These are phyloP conservation scores for Pseudopyrenochaeta lycopersici DNA, from an alignment of 2,329 filamentous ascomycete genomes.

Conservation along the genomic window DNA sequence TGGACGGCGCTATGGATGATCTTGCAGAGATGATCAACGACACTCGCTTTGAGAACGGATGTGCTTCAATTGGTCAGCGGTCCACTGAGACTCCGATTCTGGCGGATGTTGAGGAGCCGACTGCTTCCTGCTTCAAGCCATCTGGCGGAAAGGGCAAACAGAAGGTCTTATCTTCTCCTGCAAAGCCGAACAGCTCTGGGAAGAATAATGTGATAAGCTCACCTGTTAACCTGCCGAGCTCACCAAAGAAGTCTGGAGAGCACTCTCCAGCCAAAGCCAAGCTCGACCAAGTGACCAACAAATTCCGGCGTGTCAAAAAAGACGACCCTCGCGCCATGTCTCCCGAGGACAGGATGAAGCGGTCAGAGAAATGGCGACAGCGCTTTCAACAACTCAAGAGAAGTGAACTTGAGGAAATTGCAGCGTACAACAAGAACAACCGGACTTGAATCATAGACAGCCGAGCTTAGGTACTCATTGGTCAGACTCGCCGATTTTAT, in stretches of 20 bases:
- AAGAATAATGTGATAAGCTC: slow-evolving; percentile 30
- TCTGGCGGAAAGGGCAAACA: slow-evolving; percentile 43
- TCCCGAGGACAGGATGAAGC: slow-evolving; percentile 47
- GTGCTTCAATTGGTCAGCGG: slow-evolving; percentile 11
- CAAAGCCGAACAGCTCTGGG: slow-evolving; percentile 22
- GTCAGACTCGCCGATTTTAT: not conserved
- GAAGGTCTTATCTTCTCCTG: slow-evolving; percentile 35
- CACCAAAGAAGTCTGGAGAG: slow-evolving; percentile 48
- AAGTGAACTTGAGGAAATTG: slow-evolving; percentile 38
- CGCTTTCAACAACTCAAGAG: slow-evolving; percentile 47
- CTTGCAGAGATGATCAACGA: slow-evolving; percentile 40
- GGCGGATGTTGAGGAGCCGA: slow-evolving; percentile 25
- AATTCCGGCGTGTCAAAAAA: slow-evolving; percentile 50
- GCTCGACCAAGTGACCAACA: slow-evolving; percentile 58
- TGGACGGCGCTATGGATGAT: slow-evolving; percentile 52
- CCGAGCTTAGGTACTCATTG: not conserved
- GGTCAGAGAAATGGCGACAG: slow-evolving; percentile 47
- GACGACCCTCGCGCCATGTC: slow-evolving; percentile 48
- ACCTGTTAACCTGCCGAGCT: slow-evolving; percentile 33
- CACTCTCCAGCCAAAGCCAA: slow-evolving; percentile 57
- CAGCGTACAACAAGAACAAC: slow-evolving; percentile 25
- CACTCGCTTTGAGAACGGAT: slow-evolving; percentile 20
- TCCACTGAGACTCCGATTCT: slow-evolving; percentile 3
- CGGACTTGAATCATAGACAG: slow-evolving; percentile 4
- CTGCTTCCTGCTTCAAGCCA: slow-evolving; percentile 43